These are phyloP conservation scores for Rhynchospora breviuscula DNA, from an alignment of 176 grass and related monocot genomes.

Conservation along the genomic window DNA sequence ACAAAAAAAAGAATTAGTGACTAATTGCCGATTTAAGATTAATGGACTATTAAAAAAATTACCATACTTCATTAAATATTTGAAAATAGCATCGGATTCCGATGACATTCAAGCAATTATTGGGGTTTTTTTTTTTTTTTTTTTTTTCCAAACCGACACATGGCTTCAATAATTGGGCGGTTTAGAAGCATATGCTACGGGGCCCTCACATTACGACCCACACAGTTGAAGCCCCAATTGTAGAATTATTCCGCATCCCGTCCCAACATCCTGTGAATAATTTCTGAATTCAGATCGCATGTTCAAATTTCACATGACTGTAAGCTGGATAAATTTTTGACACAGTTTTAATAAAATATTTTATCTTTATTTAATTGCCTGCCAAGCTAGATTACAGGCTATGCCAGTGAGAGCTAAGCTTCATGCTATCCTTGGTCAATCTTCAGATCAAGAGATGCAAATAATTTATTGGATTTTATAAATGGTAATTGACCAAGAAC, in stretches of 20 bases:
- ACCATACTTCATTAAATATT: neutral
- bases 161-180: neutral
- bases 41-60: neutral
- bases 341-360: too few relatives aligned
- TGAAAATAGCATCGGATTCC: constrained; percentile 7
- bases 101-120: constrained; percentile 11
- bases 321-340: neutral
- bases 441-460: neutral
- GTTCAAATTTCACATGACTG: neutral
- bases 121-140: neutral
- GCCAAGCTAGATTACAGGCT: neutral
- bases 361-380: neutral
- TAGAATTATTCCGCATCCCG: neutral
- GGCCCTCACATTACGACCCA: neutral
- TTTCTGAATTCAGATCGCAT: constrained; percentile 6
- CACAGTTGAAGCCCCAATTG: neutral
- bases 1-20: too few relatives aligned
- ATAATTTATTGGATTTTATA: neutral
- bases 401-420: neutral
- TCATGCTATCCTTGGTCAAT: neutral
- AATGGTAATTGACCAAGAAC: neutral
- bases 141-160: constrained; percentile 6
- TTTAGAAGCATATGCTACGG: neutral
- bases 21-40: too few relatives aligned
- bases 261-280: neutral